Conservation (phyloP, 176 grass and related monocot genomes). For the Puya raimondii region DNA sequence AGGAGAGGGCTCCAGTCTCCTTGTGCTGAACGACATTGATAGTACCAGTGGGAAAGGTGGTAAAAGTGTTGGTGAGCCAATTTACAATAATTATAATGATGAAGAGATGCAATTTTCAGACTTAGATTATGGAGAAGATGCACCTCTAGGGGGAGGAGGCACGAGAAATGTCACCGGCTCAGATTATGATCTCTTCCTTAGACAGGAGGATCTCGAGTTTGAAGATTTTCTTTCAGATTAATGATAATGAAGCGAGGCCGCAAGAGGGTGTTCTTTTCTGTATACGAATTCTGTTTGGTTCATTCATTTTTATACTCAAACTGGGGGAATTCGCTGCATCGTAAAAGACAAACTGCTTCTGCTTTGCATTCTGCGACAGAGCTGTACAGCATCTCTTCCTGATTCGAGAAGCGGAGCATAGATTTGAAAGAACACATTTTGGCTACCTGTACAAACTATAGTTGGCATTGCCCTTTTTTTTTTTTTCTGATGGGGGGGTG, state of each 20-base stretch:
- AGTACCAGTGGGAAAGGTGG: not conserved
- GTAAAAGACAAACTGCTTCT: not conserved
- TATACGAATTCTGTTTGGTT: not conserved
- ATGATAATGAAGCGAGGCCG: not conserved
- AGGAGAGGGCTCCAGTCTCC: conserved; percentile 12
- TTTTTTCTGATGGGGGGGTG: no score
- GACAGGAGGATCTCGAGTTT: conserved; percentile 39
- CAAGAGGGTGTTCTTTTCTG: not conserved
- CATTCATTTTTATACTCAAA: not conserved
- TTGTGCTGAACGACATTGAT: not conserved
- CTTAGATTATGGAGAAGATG: conserved; percentile 31
- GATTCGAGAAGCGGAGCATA: not conserved
- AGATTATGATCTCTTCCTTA: conserved; percentile 29
- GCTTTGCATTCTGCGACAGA: not conserved
- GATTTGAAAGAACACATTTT: not conserved
- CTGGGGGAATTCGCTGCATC: not conserved
- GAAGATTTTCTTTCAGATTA: conserved; percentile 64
- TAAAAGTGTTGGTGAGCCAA: conserved; percentile 7
- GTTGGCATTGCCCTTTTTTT: no score
- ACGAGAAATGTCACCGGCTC: conserved; percentile 14
- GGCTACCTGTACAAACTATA: not conserved
- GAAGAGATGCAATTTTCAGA: conserved; percentile 29
- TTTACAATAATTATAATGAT: conserved; percentile 13
- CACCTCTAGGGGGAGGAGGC: conserved; percentile 24
- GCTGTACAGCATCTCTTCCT: not conserved